Evolutionary conservation across 306 rosid species (phyloP), one percentile per base, ranked within the genome.

Genomic region (Delonix regia): DNA sequence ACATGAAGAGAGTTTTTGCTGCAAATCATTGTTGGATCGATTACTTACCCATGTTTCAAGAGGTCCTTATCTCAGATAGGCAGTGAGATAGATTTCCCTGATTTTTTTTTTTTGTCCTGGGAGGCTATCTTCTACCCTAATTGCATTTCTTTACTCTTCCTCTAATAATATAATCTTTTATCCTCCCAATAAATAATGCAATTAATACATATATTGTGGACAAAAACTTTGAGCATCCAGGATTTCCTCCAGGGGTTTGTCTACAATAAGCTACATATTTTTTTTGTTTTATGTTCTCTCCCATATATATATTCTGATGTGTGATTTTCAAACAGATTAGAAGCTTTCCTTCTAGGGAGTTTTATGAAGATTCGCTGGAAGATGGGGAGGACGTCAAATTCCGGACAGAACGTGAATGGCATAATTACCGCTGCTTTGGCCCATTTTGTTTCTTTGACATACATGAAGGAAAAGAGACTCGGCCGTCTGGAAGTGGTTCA

Each of bases 311-410:
- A 13, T 80, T 60, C 16, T 78, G 65, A 41, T 47, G 67, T 69
- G 53, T 55, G 55, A 69, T 59, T 48, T 74, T 66, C 49, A 27
- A n/a, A 77, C 92, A 92, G 98, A 94, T 94, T 67, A 85, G 97
- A 86, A 88, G 94, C 83, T 94, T 94, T 75, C 98, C 98, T 39
- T 94, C 98, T 27, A 80, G 65, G 69, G 97, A 94, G 88, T 92
- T 94, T 85, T 94, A 94, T 83, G 89, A 73, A 4, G 83, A 88
- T 71, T 89, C 97, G 22, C 84, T 94, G 86, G 88, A 84, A 86
- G 98, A 94, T 84, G 97, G 94, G 45, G 97, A 90, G 0, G 85
- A 71, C 21, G 75, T 92, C 30, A 56, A 66, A 86, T 71, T 21
- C 55, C 86, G 69, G 66, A 94, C 98, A 52, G 62, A 22, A 28